phyloP scores from a whole-genome alignment of 306 rosid species.

The Acacia melanoxylon region DNA sequence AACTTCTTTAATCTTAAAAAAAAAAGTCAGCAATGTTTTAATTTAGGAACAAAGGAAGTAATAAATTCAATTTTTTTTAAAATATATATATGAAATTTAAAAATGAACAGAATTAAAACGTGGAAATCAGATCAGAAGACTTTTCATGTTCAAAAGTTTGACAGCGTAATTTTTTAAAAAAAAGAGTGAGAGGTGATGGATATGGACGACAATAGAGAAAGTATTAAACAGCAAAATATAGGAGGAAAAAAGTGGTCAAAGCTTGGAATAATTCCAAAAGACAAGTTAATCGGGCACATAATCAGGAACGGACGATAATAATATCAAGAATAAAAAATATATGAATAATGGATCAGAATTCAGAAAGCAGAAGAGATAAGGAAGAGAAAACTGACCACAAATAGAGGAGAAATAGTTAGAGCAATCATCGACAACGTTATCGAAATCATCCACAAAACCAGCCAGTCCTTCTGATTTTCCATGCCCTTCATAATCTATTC shows the following conservation, averaged over 20 bases:
- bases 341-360: no score
- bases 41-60: no score
- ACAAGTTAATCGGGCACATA: neutral
- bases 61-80: no score
- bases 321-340: no score
- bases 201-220: no score
- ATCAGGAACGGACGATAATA: neutral
- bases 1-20: no score
- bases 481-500: slow-evolving; percentile 92
- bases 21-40: no score
- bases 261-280: neutral
- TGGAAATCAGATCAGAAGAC: no score
- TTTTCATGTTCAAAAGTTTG: neutral
- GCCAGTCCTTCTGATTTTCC: slow-evolving; percentile 80
- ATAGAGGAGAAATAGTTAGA: slow-evolving; percentile 50
- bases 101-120: neutral
- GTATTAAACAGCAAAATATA: neutral
- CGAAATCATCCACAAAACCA: slow-evolving; percentile 59
- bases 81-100: neutral
- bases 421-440: slow-evolving; percentile 56
- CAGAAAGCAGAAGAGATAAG: neutral
- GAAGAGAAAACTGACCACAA: slow-evolving; percentile 47
- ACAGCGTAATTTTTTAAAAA: neutral
- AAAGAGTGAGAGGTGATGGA: neutral
- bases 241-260: neutral